Evolutionary conservation across 306 rosid species (phyloP).

Genomic region (Potentilla sterilis): DNA sequence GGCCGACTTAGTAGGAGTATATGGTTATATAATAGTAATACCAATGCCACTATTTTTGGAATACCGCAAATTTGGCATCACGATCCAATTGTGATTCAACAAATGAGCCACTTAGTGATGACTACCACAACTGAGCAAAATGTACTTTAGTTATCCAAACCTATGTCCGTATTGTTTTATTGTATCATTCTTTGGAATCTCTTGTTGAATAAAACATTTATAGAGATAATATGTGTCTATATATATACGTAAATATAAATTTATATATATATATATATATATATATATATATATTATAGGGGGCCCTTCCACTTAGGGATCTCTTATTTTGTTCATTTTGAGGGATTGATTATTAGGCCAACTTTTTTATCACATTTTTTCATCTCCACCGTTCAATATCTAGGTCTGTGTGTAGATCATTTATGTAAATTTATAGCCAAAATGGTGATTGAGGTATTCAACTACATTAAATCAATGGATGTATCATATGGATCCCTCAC

Average conservation of each 20-base stretch:
- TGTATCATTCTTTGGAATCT: background rate
- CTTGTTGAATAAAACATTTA: background rate
- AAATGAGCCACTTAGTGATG: background rate
- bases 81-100: background rate
- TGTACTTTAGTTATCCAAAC: background rate
- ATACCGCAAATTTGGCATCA: background rate
- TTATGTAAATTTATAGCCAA: no score
- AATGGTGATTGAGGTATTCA: no score
- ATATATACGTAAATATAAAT: no score
- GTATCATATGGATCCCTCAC: no score
- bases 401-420: no score
- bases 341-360: no score
- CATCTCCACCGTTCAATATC: no score
- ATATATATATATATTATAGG: background rate
- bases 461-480: no score
- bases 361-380: no score
- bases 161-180: background rate
- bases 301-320: no score
- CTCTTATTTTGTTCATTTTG: no score
- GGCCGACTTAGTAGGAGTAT: background rate
- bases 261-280: background rate
- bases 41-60: background rate
- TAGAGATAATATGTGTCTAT: background rate
- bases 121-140: background rate
- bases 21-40: background rate